Evolutionary conservation across 257 asterid genomes (phyloP).

Genomic region (Rhazya stricta): DNA sequence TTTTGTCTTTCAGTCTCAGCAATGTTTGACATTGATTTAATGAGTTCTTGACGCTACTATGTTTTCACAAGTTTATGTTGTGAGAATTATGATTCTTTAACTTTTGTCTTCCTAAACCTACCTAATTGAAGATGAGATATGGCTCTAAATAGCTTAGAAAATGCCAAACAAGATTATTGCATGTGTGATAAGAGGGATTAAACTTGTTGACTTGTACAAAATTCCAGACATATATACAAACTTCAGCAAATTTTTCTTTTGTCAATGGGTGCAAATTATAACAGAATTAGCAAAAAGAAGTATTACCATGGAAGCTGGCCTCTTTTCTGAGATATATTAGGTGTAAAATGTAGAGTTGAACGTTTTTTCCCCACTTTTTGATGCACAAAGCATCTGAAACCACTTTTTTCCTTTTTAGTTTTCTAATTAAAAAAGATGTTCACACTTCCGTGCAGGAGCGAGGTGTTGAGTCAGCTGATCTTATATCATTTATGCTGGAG

Average conservation of each 20-base stretch:
- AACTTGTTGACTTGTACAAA: not conserved
- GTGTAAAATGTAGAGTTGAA: constrained; percentile 5
- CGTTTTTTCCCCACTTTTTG: not conserved
- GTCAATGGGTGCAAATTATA: not conserved
- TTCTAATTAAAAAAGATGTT: not conserved
- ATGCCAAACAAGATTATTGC: not conserved
- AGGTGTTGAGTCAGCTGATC: constrained; percentile 93
- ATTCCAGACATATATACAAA: not conserved
- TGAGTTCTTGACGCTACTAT: not conserved
- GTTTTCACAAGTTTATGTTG: not conserved
- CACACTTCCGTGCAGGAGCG: constrained; percentile 55
- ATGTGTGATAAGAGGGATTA: not conserved
- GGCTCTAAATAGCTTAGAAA: not conserved
- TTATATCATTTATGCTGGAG: constrained; percentile 85
- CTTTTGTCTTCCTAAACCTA: not conserved
- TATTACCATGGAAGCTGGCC: not conserved
- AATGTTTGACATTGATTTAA: not conserved
- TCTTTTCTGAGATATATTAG: not conserved
- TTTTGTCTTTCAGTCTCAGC: not conserved
- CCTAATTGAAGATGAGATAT: not conserved
- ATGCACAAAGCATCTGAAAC: not conserved
- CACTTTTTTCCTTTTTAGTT: too few relatives aligned
- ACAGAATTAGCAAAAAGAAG: not conserved
- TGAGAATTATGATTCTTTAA: not conserved
- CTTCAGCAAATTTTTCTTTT: not conserved